Percentiles rank a stretch among this genome's conserved stretches.
Conservation (phyloP, 2,329 filamentous ascomycete species). For the Fusarium buxicola region DNA sequence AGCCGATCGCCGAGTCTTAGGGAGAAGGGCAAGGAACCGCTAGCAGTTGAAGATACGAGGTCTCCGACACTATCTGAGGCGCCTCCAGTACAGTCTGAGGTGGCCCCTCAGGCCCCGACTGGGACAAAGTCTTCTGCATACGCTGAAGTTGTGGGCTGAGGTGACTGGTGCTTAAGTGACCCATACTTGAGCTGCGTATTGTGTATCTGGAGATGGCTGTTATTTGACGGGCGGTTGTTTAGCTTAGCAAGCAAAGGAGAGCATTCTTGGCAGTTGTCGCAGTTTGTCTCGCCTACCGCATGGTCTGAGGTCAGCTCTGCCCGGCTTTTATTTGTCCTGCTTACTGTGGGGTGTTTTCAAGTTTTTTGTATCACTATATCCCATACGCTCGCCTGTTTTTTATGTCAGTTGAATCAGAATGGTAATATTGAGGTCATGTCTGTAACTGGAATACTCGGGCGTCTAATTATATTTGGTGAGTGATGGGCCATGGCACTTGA, state of each 20-base stretch:
- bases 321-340: slow-evolving; percentile 8
- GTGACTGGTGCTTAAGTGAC: neutral
- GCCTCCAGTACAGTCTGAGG: slow-evolving; percentile 21
- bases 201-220: neutral
- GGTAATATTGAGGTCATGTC: neutral
- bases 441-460: neutral
- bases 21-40: slow-evolving; percentile 45
- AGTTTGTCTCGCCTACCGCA: slow-evolving; percentile 1
- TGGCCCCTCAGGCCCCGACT: slow-evolving; percentile 12
- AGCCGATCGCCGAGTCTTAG: slow-evolving; percentile 40
- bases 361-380: slow-evolving; percentile 30
- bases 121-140: slow-evolving; percentile 32
- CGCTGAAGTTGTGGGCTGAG: slow-evolving; percentile 33
- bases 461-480: neutral
- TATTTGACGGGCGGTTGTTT: slow-evolving; percentile 6
- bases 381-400: slow-evolving; percentile 17
- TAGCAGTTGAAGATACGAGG: slow-evolving; percentile 18
- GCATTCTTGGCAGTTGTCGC: slow-evolving; percentile 8
- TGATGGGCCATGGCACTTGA: neutral
- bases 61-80: slow-evolving; percentile 30
- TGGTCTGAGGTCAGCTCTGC: slow-evolving; percentile 1
- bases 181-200: neutral
- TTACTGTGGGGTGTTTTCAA: slow-evolving; percentile 9
- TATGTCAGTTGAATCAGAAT: slow-evolving; percentile 25
- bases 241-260: slow-evolving; percentile 5